Conservation (phyloP, 106 monocot genomes). For the Cymbidium sinense region DNA sequence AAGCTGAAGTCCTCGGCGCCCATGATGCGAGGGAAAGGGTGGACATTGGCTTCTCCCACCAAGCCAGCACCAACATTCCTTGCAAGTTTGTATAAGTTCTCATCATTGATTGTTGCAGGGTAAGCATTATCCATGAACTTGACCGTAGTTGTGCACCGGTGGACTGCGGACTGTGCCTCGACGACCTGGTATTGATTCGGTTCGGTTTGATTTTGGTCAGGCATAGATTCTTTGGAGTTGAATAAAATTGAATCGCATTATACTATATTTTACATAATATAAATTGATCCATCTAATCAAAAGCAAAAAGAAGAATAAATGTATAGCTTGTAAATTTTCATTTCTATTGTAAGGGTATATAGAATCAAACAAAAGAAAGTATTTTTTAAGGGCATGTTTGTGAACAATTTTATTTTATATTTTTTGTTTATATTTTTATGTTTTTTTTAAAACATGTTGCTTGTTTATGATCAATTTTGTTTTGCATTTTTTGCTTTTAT, state of each 20-base stretch:
- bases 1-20: constrained; percentile 70
- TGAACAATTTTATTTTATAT: no score
- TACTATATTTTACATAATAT: not conserved
- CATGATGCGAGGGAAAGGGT: constrained; percentile 9
- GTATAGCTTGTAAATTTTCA: no score
- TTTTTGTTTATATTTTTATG: no score
- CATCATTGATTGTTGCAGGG: constrained; percentile 45
- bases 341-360: no score
- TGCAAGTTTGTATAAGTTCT: constrained; percentile 37
- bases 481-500: no score
- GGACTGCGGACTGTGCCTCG: constrained; percentile 34
- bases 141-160: constrained; percentile 33
- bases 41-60: constrained; percentile 34
- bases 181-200: constrained; percentile 30
- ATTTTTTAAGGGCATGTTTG: no score
- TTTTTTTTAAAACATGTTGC: no score
- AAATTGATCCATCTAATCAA: not conserved
- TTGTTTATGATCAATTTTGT: no score
- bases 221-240: no score
- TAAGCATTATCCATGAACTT: constrained; percentile 46
- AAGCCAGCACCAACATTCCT: constrained; percentile 33
- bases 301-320: no score
- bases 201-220: not conserved
- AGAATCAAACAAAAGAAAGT: no score
- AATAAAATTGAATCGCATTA: not conserved